Base-by-base conservation (phyloP, 1,284 basidiomycete genomes). In the Phenoliferia sp. region DNA sequence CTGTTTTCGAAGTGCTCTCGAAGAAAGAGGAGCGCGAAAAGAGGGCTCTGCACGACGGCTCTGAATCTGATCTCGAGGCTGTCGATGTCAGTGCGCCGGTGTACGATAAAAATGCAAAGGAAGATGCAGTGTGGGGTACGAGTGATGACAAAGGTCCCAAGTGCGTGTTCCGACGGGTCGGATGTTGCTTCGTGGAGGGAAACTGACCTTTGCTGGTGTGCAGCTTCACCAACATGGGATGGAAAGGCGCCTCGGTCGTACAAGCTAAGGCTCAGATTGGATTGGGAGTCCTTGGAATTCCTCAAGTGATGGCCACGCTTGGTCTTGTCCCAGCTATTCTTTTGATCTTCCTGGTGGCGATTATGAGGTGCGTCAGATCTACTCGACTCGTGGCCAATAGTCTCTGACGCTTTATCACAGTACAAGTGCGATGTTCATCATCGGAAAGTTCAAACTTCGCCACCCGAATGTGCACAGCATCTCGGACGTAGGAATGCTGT, bases 251-350 rank as follows among this genome's bases (percentile, higher is more conserved):
- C 3, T 15, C 28, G 4, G 55, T 65, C 15, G 28, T 65, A 0
- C 16, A 61, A 3, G 31, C 34, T 16, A 65, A 65, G 55, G 26
- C 59, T 10, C 64, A 65, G 28, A 61, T 65, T 44, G 64, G 64
- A 0, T 36, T 61, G 5, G 59, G 59, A 39, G 64, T 61, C 26
- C 64, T 61, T 50, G 44, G 36, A 5, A 64, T 64, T 17, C 63
- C 63, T 7, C 60, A 52, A 16, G 35, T 44, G 26, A 55, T 65
- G 28, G 15, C 33, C 31, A 61, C 59, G 1, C 19, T 65, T 7
- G 64, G 64, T 1, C 31, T 65, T n/a, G 29, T 58, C 28, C 64
- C 64, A 12, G 64, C 59, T 16, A 33, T 61, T 28, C 59, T 65
- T 29, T 22, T 58, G 44, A 16, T 65, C 32, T 12, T 65, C 19